Base-by-base conservation (phyloP, 2,329 filamentous ascomycete genomes). In the Alternaria hordeiaustralica region DNA sequence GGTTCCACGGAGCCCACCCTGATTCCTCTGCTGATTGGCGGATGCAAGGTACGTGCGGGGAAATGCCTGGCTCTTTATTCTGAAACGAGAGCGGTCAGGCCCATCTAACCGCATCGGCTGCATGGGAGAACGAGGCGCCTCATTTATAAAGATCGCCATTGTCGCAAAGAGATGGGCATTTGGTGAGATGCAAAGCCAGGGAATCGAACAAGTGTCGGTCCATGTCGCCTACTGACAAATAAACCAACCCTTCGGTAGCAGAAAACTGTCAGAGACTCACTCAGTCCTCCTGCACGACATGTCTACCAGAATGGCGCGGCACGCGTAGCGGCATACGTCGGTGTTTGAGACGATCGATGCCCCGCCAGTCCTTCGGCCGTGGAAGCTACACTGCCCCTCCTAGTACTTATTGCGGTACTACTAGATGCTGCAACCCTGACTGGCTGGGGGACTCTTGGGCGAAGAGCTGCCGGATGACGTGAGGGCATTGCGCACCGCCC, bases 381-480 rank as follows among this genome's bases (percentile, higher is more conserved):
- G 60, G 47, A 54, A 43, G 60, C 49, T 62, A 45, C 55, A 59
- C 62, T 71, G 71, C 64, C 68, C 68, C 69, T 73, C 71, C 61
- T 67, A 58, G 55, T 63, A 30, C 49, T 63, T 60, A 55, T 64
- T 28, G 55, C 60, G 46, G 56, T 60, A 60, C 61, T 41, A 60
- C 58, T 41, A 68, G 60, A 55, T 41, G 59, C 58, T 66, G 65
- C 65, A 67, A 46, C 61, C 61, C 46, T 63, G 68, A 68, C 63
- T 68, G 67, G 67, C 43, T 44, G 57, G 50, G 41, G 50, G 30
- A 56, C 58, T 58, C 46, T 53, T 61, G 58, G 60, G 54, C 61
- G 55, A 61, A 43, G 59, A 61, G 65, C 68, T 71, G 70, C 70
- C 64, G 63, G 58, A 71, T 73, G 71, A 72, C 70, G 71, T 72